Evolutionary conservation across 768 basidiomycete species (phyloP).

Genomic region (Austroboletus festivus): DNA sequence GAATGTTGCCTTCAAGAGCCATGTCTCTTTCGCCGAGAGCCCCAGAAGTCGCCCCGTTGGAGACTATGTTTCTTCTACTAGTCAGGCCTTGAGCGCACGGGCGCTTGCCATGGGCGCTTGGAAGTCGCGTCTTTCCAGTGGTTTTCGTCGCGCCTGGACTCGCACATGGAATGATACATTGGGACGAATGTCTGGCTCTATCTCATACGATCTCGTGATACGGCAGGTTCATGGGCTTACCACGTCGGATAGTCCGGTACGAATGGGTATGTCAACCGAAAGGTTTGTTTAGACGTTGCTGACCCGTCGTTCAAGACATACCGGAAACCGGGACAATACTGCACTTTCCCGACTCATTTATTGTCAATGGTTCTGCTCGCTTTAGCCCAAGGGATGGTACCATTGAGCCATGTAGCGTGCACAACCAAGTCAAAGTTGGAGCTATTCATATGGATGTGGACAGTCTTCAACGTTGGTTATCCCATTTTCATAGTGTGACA

Average conservation of each 20-base stretch:
- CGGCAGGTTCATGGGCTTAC: constrained; percentile 44
- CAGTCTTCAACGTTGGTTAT: constrained; percentile 23
- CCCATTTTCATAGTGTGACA: constrained; percentile 7
- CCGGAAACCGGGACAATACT: constrained; percentile 39
- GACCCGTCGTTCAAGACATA: constrained; percentile 10
- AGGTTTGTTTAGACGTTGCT: background rate
- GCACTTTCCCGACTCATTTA: constrained; percentile 43
- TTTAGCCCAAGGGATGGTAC: constrained; percentile 58
- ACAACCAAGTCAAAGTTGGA: constrained; percentile 43
- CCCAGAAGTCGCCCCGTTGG: constrained; percentile 29
- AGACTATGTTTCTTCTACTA: constrained; percentile 12
- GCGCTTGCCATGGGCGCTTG: constrained; percentile 53
- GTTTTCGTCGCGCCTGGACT: constrained; percentile 63
- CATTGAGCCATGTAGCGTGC: constrained; percentile 52
- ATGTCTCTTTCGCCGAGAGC: constrained; percentile 53
- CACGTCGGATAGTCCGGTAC: constrained; percentile 20
- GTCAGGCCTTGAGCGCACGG: constrained; percentile 31
- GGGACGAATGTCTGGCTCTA: constrained; percentile 58
- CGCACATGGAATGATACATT: constrained; percentile 69
- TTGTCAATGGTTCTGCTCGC: constrained; percentile 45
- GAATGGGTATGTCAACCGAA: constrained; percentile 28
- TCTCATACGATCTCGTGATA: constrained; percentile 48
- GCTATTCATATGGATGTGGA: constrained; percentile 48
- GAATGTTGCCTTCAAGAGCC: constrained; percentile 50
- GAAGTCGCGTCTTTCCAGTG: constrained; percentile 57